Conservation (phyloP, 768 basidiomycete species). For the Leucosporidium scottii region DNA sequence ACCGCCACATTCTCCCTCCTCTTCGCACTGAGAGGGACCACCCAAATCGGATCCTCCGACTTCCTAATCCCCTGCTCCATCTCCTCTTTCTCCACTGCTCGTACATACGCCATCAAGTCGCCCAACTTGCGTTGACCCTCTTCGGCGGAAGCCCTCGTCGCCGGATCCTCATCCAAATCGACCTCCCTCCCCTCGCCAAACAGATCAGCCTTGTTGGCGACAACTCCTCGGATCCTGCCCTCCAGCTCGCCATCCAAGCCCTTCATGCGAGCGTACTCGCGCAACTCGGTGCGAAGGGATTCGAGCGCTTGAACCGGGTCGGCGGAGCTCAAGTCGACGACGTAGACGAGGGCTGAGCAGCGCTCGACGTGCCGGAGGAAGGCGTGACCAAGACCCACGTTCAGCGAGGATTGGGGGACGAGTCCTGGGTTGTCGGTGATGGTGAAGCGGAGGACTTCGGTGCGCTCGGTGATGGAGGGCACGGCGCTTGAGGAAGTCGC, state of each 20-base stretch:
- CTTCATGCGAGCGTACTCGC: constrained; percentile 46
- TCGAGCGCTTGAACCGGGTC: constrained; percentile 70
- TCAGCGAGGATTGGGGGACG: constrained; percentile 71
- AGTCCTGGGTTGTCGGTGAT: constrained; percentile 96
- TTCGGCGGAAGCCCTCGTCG: constrained; percentile 52
- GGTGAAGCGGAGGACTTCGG: constrained; percentile 79
- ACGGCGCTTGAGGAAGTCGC: neutral
- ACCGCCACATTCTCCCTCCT: constrained; percentile 69
- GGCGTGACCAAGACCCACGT: constrained; percentile 86
- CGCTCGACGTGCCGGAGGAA: constrained; percentile 91
- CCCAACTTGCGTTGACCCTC: constrained; percentile 5
- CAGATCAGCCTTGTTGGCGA: constrained; percentile 93
- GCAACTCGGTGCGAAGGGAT: constrained; percentile 71
- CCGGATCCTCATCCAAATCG: constrained; percentile 49
- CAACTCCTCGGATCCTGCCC: constrained; percentile 64
- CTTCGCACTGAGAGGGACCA: constrained; percentile 80
- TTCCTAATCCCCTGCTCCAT: constrained; percentile 49
- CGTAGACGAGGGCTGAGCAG: constrained; percentile 79
- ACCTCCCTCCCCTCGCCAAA: constrained; percentile 49
- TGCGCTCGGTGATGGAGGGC: neutral
- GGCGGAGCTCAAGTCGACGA: constrained; percentile 73
- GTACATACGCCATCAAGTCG: constrained; percentile 1
- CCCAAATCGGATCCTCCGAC: constrained; percentile 40
- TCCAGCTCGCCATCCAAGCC: constrained; percentile 66
- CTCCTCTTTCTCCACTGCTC: constrained; percentile 1